These are phyloP conservation scores for Tylopilus rubrobrunneus DNA, from an alignment of 768 basidiomycete species.

Conservation along the genomic window DNA sequence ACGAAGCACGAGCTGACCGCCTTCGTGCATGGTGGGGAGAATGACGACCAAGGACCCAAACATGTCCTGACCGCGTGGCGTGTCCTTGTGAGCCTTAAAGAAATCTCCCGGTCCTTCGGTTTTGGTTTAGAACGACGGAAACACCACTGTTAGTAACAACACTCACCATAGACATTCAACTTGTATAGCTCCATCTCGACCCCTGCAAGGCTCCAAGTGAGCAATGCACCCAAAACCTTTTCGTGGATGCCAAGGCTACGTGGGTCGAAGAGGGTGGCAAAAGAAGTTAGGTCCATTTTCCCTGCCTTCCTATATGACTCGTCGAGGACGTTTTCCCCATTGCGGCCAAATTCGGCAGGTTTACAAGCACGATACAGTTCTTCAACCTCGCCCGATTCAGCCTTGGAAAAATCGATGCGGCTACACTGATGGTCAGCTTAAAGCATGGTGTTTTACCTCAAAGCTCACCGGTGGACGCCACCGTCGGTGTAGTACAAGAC, in stretches of 20 bases:
- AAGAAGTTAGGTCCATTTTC: conserved; percentile 29
- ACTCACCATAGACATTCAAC: conserved; percentile 44
- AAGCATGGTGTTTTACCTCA: no score
- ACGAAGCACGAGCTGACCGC: conserved; percentile 12
- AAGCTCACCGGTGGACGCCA: neutral
- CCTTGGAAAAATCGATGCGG: neutral
- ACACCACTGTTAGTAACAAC: no score
- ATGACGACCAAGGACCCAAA: conserved; percentile 51
- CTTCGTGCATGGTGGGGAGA: conserved; percentile 36
- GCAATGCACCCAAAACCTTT: neutral
- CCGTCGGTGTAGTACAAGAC: neutral
- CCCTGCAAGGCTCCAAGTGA: neutral
- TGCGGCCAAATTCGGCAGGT: conserved; percentile 5
- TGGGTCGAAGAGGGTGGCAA: conserved; percentile 19
- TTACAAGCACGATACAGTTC: conserved; percentile 2
- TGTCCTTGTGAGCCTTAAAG: conserved; percentile 21
- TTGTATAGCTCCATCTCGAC: conserved; percentile 37
- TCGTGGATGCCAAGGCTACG: neutral
- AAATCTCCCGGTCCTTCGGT: neutral
- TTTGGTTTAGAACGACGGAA: neutral
- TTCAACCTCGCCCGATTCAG: neutral
- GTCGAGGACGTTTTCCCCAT: neutral
- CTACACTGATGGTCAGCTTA: neutral
- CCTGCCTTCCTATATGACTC: conserved; percentile 38
- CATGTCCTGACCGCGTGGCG: conserved; percentile 38